Conservation (phyloP, 495 filamentous ascomycete genomes). For the Penicillium herquei region DNA sequence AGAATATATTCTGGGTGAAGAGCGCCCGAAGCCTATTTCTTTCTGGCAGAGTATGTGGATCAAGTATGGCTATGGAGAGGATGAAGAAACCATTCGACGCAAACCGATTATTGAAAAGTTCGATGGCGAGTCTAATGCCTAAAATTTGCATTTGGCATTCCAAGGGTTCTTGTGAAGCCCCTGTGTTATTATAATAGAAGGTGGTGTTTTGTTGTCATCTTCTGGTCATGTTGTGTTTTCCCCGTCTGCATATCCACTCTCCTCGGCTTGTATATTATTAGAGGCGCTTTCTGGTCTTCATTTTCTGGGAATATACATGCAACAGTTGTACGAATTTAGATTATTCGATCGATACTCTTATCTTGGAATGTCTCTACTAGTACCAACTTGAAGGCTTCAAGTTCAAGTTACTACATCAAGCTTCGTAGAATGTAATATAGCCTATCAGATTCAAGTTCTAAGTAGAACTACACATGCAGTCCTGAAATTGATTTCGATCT, state of each 20-base stretch:
- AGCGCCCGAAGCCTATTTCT: slow-evolving; percentile 35
- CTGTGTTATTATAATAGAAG: slow-evolving; percentile 18
- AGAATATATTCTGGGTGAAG: slow-evolving; percentile 64
- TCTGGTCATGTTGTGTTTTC: slow-evolving; percentile 10
- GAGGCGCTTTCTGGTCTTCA: slow-evolving; percentile 21
- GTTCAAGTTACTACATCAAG: too few species aligned
- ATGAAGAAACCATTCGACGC: slow-evolving; percentile 38
- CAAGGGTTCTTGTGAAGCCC: not conserved
- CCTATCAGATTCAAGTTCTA: too few species aligned
- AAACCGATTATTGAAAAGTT: slow-evolving; percentile 43
- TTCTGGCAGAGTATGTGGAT: slow-evolving; percentile 48
- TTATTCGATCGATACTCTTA: too few species aligned
- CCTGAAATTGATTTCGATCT: too few species aligned
- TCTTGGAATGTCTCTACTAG: too few species aligned
- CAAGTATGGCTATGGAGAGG: slow-evolving; percentile 46
- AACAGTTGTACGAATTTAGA: not conserved
- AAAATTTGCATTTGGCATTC: slow-evolving; percentile 6
- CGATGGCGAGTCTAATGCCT: slow-evolving; percentile 36
- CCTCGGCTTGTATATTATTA: slow-evolving; percentile 32
- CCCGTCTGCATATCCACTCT: slow-evolving; percentile 26
- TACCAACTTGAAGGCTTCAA: too few species aligned
- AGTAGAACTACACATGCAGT: too few species aligned
- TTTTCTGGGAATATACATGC: slow-evolving; percentile 19
- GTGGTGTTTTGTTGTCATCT: slow-evolving; percentile 19
- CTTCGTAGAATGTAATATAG: too few species aligned